Base-by-base conservation (phyloP, 257 asterid genomes). In the Verbena officinalis region DNA sequence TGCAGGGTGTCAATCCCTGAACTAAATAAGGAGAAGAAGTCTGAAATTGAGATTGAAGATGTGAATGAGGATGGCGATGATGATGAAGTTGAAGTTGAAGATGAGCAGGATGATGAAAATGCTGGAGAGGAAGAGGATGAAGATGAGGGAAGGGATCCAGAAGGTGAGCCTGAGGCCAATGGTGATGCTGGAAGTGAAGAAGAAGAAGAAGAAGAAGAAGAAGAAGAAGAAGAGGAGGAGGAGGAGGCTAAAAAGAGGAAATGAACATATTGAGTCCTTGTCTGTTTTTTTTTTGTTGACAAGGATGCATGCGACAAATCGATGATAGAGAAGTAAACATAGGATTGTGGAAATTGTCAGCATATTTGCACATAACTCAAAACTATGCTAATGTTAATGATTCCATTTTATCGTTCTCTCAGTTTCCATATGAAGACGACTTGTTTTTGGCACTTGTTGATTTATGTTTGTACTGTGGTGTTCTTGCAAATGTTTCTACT, bases 31-130 rank as follows among this genome's bases (percentile, higher is more conserved):
- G 77, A 73, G 76, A 73, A 73, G 57, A 65, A 59, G 54, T 36
- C 73, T 17, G 82, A 73, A 48, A 65, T 71, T 0, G 77, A 73
- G 69, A 65, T 45, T 42, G 59, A 69, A 60, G 82, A 77, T 61
- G 79, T 45, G n/a, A 55, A 71, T 11, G 61, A 23, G 0, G 57
- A 10, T 42, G 83, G 68, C 0, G 72, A 62, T 8, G 68, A 65
- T 1, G 70, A 53, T 5, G 64, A 60, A 5, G 76, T 57, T 10
- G 73, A 34, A 16, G 65, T 21, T 11, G 73, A 68, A 34, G 79
- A 31, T 33, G 75, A 27, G 1, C 81, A 66, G 0, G 82, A 39
- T 4, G 72, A 72, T 4, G 83, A 72, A 0, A 73, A 55, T 1
- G 84, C 63, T 5, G 71, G 68, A 0, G 64, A 61, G 1, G 76